Base-by-base conservation (phyloP, 345 rosid species). In the Limnanthes douglasii region DNA sequence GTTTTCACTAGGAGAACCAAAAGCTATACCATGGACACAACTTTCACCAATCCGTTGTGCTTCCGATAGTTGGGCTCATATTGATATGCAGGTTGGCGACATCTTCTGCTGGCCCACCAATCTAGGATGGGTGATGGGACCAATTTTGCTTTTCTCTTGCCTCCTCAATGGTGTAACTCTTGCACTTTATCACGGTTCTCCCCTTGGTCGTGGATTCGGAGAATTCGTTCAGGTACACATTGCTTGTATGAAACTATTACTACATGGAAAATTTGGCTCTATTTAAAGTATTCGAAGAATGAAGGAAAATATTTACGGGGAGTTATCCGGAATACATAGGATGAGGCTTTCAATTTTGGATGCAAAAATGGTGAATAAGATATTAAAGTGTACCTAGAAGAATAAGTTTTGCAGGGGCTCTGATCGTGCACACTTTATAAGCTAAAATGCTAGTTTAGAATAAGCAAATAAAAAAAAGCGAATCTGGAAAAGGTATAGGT, bases 91-190 rank as follows among this genome's bases (percentile, higher is more conserved):
- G 54, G 71, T 53, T 22, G 90, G 84, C 25, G 64, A 68, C 12
- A 55, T 57, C 54, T 56, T 55, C 61, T 88, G 93, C 64, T 88
- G 90, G 90, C 93, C 97, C 3, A 88, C 97, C 47, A 88, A 79
- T 59, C 61, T 88, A 43, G 97, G 93, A 31, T 83, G 97, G 97
- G 95, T 83, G 26, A 64, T 79, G 84, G 97, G 95, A 36, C 86
- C 95, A 3, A 57, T 70, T 55, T 8, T 64, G 34, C 54, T 83
- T 4, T 76, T 76, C 53, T 61, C 78, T 5, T 57, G 72, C 65
- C 73, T 88, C 47, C 36, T 88, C 26, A 62, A n/a, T 15, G 90
- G 95, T 50, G 74, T 73, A 40, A 76, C 95, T 12, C 78, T 88
- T 1, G 95, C 84, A 44, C 81, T 88, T 35, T 83, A 67, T 53